These are phyloP conservation scores for Drechslera avenae DNA, from an alignment of 2,329 filamentous ascomycete species.

Conservation along the genomic window DNA sequence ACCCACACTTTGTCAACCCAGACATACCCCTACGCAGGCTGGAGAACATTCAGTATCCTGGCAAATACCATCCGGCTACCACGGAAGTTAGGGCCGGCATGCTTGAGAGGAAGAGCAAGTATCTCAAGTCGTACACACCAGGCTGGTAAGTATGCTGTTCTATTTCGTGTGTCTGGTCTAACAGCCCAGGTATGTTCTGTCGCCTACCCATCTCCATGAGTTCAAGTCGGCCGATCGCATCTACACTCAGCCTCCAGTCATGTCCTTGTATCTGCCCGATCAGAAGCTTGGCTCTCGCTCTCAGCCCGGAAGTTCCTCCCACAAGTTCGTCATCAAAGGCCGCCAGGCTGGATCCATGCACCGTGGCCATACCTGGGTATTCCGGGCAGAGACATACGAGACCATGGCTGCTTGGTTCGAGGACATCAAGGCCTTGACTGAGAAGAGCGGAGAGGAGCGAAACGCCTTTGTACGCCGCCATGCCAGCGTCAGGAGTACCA, in stretches of 20 bases:
- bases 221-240: constrained; percentile 98
- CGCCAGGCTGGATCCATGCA: constrained; percentile 93
- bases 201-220: constrained; percentile 95
- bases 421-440: constrained; percentile 87
- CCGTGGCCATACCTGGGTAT: constrained; percentile 73
- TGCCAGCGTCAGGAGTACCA: constrained; percentile 76
- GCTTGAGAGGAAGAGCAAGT: constrained; percentile 97
- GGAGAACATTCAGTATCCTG: constrained; percentile 88
- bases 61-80: constrained; percentile 81
- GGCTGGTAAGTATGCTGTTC: constrained; percentile 71
- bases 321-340: constrained; percentile 98
- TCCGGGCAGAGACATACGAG: constrained; percentile 74
- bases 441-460: constrained; percentile 85
- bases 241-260: constrained; percentile 79
- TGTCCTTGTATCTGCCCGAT: constrained; percentile 93
- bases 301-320: constrained; percentile 77
- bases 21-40: constrained; percentile 75
- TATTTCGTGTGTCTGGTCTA: constrained; percentile 3
- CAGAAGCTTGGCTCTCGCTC: constrained; percentile 96
- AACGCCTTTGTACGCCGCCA: constrained; percentile 85
- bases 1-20: constrained; percentile 87
- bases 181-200: constrained; percentile 80
- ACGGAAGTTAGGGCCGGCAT: constrained; percentile 88
- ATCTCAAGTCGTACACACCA: constrained; percentile 94
- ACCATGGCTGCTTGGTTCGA: constrained; percentile 98